A percentile compares a stretch with the other conserved stretches of the same genome.
Conservation (phyloP, 2,329 filamentous ascomycete species). For the Fusarium nisikadoi region DNA sequence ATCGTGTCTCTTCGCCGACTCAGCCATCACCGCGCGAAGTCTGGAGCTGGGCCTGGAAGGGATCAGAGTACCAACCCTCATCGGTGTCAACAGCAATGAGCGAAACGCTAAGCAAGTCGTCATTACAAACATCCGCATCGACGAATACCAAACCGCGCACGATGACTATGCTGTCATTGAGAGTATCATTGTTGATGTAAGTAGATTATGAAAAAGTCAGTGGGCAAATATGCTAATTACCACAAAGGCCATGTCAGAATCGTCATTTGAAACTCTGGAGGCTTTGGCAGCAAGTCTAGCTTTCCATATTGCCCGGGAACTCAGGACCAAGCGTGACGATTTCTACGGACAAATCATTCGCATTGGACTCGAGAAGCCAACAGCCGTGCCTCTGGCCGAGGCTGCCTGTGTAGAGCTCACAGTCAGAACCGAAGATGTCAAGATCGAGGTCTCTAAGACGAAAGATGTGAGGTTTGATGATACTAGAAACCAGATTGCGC, state of each 20-base stretch:
- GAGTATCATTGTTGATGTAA: slow-evolving; percentile 68
- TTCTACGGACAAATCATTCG: slow-evolving; percentile 62
- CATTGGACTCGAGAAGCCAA: slow-evolving; percentile 76
- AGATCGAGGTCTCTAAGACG: slow-evolving; percentile 14
- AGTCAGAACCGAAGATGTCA: slow-evolving; percentile 44
- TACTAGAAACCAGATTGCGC: slow-evolving; percentile 14
- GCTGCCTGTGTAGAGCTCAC: slow-evolving; percentile 71
- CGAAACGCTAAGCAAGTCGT: slow-evolving; percentile 73
- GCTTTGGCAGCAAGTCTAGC: slow-evolving; percentile 64
- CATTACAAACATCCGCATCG: slow-evolving; percentile 70
- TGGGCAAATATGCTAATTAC: background rate
- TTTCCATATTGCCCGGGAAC: slow-evolving; percentile 57
- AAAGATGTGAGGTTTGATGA: slow-evolving; percentile 25
- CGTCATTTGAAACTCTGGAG: slow-evolving; percentile 72
- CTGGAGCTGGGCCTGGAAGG: slow-evolving; percentile 62
- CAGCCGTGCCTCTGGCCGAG: slow-evolving; percentile 78
- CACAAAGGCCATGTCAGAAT: slow-evolving; percentile 62
- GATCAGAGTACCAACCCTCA: slow-evolving; percentile 72
- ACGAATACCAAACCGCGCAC: slow-evolving; percentile 56
- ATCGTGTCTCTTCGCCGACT: slow-evolving; percentile 54
- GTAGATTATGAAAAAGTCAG: slow-evolving; percentile 31
- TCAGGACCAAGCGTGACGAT: slow-evolving; percentile 44
- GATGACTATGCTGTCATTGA: slow-evolving; percentile 70
- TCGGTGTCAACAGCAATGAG: slow-evolving; percentile 80
- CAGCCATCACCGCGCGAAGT: slow-evolving; percentile 42